phyloP scores from a whole-genome alignment of 2,329 filamentous ascomycete genomes.

The Fulvia fulva region DNA sequence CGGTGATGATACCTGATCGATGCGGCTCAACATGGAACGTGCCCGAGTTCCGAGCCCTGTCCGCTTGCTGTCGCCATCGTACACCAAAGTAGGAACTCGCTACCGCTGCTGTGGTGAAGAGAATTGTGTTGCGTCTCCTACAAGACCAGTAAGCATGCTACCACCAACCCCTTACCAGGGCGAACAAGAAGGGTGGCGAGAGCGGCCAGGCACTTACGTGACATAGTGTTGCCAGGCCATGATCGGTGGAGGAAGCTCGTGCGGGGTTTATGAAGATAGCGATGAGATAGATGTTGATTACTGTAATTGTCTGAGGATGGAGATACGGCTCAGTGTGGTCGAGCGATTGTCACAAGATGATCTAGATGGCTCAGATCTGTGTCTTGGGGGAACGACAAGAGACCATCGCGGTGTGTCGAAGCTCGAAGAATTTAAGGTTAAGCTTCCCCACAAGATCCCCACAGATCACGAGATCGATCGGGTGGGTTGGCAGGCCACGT shows the following conservation, averaged over 20 bases:
- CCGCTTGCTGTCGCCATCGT: slow-evolving; percentile 18
- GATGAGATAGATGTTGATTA: neutral
- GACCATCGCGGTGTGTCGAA: neutral
- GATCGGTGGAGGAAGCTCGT: neutral
- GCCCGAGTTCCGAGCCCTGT: slow-evolving; percentile 19
- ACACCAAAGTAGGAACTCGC: slow-evolving; percentile 23
- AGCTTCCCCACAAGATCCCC: neutral
- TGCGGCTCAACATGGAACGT: slow-evolving; percentile 28
- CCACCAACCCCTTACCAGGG: too few species aligned
- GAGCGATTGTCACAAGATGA: neutral
- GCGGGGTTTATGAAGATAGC: neutral
- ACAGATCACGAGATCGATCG: neutral
- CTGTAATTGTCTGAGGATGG: too few species aligned
- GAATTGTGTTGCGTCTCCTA: slow-evolving; percentile 27
- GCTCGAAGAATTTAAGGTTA: neutral
- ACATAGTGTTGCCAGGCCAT: slow-evolving; percentile 2
- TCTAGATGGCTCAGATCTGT: neutral
- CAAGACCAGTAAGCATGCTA: neutral
- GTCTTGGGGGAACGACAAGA: neutral
- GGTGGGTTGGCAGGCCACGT: neutral
- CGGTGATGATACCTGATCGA: slow-evolving; percentile 23
- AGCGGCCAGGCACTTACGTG: neutral
- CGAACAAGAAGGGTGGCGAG: too few species aligned
- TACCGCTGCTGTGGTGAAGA: slow-evolving; percentile 26
- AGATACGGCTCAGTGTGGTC: too few species aligned